Conservation (phyloP, 768 basidiomycete species). For the Neoboletus subvelutipes region DNA sequence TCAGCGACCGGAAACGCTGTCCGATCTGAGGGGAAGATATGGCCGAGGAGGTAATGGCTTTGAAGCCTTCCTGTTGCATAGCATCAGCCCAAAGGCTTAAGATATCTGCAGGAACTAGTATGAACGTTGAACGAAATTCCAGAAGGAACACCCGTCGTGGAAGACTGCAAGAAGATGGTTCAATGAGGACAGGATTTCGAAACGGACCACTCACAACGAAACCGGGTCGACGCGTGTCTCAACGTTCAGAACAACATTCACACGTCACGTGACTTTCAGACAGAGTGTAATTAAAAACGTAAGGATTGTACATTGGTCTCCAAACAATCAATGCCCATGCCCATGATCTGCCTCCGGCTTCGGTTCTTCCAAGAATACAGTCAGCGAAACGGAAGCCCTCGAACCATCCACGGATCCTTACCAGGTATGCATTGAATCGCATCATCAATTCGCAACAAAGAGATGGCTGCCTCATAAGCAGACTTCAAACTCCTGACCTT, state of each 20-base stretch:
- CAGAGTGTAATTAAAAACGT: constrained; percentile 4
- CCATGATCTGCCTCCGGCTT: constrained; percentile 70
- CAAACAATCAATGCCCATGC: constrained; percentile 61
- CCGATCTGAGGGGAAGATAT: constrained; percentile 56
- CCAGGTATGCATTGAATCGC: constrained; percentile 90
- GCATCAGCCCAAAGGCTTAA: constrained; percentile 36
- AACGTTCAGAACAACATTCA: constrained; percentile 17
- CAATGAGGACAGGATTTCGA: constrained; percentile 21
- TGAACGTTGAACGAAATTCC: constrained; percentile 14
- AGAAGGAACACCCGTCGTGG: constrained; percentile 10
- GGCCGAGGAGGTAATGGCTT: constrained; percentile 34
- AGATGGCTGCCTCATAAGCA: constrained; percentile 95
- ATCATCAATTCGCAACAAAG: constrained; percentile 92
- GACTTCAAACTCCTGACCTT: constrained; percentile 97
- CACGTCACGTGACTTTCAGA: constrained; percentile 31
- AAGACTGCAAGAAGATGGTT: constrained; percentile 4
- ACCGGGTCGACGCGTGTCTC: constrained; percentile 21
- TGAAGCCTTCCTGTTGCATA: constrained; percentile 57
- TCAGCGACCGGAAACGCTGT: constrained; percentile 67
- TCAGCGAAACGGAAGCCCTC: constrained; percentile 15
- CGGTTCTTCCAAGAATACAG: constrained; percentile 48
- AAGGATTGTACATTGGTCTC: constrained; percentile 11
- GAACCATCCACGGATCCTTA: constrained; percentile 37
- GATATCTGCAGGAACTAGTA: constrained; percentile 20
- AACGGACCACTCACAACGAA: constrained; percentile 14